Evolutionary conservation across 345 rosid genomes (phyloP), one percentile per base, ranked within the genome.

Genomic region (Diplotaxis tenuifolia): DNA sequence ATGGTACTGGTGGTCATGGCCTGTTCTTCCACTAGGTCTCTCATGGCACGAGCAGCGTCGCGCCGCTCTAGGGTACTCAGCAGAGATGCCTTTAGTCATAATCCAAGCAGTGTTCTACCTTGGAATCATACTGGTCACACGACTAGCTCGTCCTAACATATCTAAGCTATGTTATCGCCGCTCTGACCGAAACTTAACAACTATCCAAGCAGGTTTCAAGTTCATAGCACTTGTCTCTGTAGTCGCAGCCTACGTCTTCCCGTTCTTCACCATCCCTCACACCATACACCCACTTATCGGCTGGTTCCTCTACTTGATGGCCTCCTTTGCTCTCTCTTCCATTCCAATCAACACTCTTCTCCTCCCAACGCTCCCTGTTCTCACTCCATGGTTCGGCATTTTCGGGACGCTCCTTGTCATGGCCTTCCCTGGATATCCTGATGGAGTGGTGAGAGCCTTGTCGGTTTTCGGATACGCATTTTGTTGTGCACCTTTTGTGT

Each of bases 1-100:
- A 66, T 95, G 99, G 97, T 95, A 95, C 68, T 95, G 99, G 99
- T 95, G 99, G 99, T 85, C 99, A 23, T 95, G 96, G 93, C 97
- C 99, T 54, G 97, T 92, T 66, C 87, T 92, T 49, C 99, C 97
- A 7, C 65, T 95, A 27, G 97, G 99, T 60, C 55, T 90, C 25
- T 79, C 84, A 31, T 95, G 99, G 99, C 99, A 95, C 21, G 87
- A 95, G 64, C 85, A 67, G 58, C 96, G 99, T 12, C 93, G 80
- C 57, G 67, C 78, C 45, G 85, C 83, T 74, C 78, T 95, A 8
- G 99, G 99, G 88, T 91, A 94, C 64, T 74, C 86, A 28, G 85
- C 92, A 5, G 97, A 92, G 83, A 80, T 88, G 85, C 88, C 98
- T 5, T 79, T 94, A 72, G 86, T 79, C 7, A 64, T 89, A 9